Conservation (phyloP, 371 early-diverging fungal species). For the Mortierella sp. region DNA sequence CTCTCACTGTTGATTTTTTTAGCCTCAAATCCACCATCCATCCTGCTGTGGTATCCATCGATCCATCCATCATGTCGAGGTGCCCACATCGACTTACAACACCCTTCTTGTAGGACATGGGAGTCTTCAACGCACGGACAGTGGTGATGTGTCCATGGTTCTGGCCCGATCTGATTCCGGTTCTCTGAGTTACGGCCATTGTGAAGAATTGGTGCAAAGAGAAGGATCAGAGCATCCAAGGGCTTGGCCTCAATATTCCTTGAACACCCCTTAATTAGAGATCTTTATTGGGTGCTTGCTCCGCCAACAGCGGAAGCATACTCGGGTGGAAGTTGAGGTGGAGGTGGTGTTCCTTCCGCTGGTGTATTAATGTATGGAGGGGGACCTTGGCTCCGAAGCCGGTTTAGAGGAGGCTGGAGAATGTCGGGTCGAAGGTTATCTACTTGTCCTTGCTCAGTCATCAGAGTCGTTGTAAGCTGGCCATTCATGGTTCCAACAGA, state of each 20-base stretch:
- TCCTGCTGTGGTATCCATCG: not conserved
- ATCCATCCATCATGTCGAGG: constrained; percentile 23
- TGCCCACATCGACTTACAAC: constrained; percentile 61
- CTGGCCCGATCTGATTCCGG: constrained; percentile 82
- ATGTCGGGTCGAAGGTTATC: constrained; percentile 11
- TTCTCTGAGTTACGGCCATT: constrained; percentile 69
- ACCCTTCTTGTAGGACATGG: constrained; percentile 88
- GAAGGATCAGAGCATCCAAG: constrained; percentile 11
- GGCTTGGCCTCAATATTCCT: not conserved
- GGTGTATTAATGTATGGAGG: constrained; percentile 38
- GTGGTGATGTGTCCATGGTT: constrained; percentile 92
- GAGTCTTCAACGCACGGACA: constrained; percentile 78
- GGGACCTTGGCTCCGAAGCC: constrained; percentile 48
- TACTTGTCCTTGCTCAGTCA: not conserved
- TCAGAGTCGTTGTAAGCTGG: no score
- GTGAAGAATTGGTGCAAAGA: constrained; percentile 25
- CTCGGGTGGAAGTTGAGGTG: constrained; percentile 35
- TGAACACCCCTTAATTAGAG: not conserved
- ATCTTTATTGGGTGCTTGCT: no score
- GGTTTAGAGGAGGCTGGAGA: constrained; percentile 18
- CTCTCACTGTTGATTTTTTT: constrained; percentile 1
- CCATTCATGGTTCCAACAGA: no score
- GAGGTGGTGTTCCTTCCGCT: constrained; percentile 20
- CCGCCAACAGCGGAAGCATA: not conserved
- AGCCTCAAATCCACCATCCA: constrained; percentile 9